Evolutionary conservation across 345 rosid species (phyloP), one percentile per base, ranked within the genome.

Genomic region (Ricinus communis): DNA sequence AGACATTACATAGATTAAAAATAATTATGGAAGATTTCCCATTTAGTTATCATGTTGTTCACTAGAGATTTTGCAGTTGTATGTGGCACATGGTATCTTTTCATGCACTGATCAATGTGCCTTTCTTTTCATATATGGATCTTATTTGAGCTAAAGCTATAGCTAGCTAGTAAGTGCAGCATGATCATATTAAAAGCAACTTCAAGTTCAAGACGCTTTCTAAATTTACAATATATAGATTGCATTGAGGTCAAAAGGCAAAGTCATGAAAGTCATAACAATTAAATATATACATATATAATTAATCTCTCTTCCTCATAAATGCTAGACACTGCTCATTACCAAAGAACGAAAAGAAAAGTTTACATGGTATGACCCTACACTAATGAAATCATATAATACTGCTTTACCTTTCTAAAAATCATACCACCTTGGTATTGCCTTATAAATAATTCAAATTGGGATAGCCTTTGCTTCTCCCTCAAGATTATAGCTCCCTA

Each of bases 331-430:
- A 52, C 53, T 63, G 55, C 51, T 62, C 75, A 51, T 63, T 70
- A 58, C 22, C 68, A 25, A 66, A 41, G 33, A 30, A 66, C 18
- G 50, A 31, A 19, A 33, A 49, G 9, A 28, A 57, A 12, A 28
- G 5, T 28, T n/a, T 19, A 7, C 50, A 57, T 16, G 19, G 10
- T 28, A 21, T 71, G 68, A 62, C 68, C 74, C 54, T 71, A 62
- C 74, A 62, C 40, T 40, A 52, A 53, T 58, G 57, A 36, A 60
- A 22, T n/a, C 8, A 38, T 62, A 52, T 28, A 55, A 22, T 22
- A 64, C 56, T 27, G 18, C 71, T 73, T 73, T 73, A 65, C 57
- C 56, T 55, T 45, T 25, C 33, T 57, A 21, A 73, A 73, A 55
- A 30, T 10, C 19, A 63, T 49, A 8, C 54, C 68, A 52, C 28